Base-by-base conservation (phyloP, 306 rosid species). In the Castanospermum australe region DNA sequence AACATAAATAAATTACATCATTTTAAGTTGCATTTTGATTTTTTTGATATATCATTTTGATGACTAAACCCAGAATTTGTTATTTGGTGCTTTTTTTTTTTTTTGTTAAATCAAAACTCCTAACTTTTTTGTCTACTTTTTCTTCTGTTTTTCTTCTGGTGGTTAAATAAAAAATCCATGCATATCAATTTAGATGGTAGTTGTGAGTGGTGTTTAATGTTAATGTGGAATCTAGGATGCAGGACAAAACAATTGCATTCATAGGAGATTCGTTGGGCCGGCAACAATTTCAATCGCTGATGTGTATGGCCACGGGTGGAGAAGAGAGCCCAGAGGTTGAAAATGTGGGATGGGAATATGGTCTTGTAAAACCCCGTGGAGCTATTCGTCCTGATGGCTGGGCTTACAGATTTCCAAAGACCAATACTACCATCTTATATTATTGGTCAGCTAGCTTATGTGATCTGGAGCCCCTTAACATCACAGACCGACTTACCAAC, bases 351-450 rank as follows among this genome's bases (percentile, higher is more conserved):
- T 70, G 86, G 86, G 82, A 87, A 69, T 96, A 90, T 25, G 96
- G 87, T 76, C 92, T 93, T 24, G 93, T 89, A 63, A 93, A 91
- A 84, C 88, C 73, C 35, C 91, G 87, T 0, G 91, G 97, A 78
- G 96, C 97, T 63, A 85, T 91, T 78, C 98, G 96, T 78, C 99
- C 98, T 0, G 92, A 93, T 74, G 99, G 99, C 33, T 96, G 97
- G 92, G 99, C 95, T 60, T 96, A 93, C 82, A 85, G 94, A 64
- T 96, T 96, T 83, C 84, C 88, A 17, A 63, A 81, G 59, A 96
- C 96, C 22, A 91, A 96, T 78, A 86, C 98, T 55, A 96, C 98
- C 59, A 88, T 96, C 76, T 86, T 93, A 59, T 93, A 93, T 76
- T 93, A 93, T 80, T 96, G 98, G 99, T 93, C 98, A 28, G 98